A percentile compares a stretch with the other conserved stretches of the same genome.
Conservation (phyloP, 805 yeast species). For the Teunomyces stri region DNA sequence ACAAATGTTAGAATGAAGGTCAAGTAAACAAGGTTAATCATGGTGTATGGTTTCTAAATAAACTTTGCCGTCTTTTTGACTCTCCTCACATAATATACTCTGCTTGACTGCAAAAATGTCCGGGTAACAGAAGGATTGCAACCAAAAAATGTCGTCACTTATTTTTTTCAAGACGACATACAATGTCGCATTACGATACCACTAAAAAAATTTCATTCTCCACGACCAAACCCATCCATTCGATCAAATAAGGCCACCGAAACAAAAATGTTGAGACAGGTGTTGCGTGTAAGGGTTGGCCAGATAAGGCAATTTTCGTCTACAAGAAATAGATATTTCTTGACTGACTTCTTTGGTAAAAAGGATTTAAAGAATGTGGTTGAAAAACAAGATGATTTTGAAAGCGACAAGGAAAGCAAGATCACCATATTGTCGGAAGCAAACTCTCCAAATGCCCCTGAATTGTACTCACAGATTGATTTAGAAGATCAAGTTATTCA, state of each 20-base stretch:
- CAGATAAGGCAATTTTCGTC: slow-evolving; percentile 1
- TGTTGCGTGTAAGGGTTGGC: background rate
- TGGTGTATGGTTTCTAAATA: background rate
- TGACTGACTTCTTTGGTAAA: slow-evolving; percentile 30
- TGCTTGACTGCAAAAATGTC: slow-evolving; percentile 3
- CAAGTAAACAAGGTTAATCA: background rate
- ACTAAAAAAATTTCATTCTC: slow-evolving; percentile 1
- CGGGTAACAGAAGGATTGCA: slow-evolving; percentile 1
- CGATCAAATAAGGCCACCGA: background rate
- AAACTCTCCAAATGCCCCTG: slow-evolving; percentile 31
- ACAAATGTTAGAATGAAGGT: background rate
- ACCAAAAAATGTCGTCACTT: background rate
- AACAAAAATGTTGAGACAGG: slow-evolving; percentile 2
- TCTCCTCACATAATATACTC: background rate
- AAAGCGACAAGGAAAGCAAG: slow-evolving; percentile 29
- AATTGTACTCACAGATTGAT: slow-evolving; percentile 26
- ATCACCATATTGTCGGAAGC: slow-evolving; percentile 34
- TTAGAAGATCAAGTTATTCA: slow-evolving; percentile 32
- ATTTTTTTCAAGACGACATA: background rate
- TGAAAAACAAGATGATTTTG: slow-evolving; percentile 38
- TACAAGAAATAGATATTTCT: background rate
- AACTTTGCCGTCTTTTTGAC: background rate
- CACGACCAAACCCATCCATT: background rate
- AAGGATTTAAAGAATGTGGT: slow-evolving; percentile 31
- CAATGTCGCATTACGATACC: background rate